Conservation (phyloP, 139 green algal species). For the Chlamydomonas incerta region DNA sequence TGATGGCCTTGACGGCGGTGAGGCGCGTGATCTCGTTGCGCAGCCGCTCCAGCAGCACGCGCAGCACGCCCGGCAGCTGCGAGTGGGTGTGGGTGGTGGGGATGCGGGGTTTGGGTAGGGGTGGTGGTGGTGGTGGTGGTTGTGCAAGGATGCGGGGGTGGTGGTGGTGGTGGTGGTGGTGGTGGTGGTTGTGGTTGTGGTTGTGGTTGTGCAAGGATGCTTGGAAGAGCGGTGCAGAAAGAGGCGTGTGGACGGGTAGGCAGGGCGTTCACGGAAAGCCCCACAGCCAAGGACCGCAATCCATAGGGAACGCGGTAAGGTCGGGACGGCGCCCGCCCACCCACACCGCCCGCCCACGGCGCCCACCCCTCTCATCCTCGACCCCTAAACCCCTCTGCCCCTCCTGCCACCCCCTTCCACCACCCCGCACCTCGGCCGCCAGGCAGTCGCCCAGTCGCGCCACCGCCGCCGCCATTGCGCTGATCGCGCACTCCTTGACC, state of each 20-base stretch:
- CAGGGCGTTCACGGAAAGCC: too few relatives aligned
- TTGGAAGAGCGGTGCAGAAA: too few relatives aligned
- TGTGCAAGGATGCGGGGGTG: too few relatives aligned
- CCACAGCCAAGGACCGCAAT: too few relatives aligned
- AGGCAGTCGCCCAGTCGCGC: constrained; percentile 79
- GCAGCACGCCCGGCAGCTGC: constrained; percentile 56
- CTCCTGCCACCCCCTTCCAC: neutral
- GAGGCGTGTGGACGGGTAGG: too few relatives aligned
- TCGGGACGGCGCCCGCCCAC: too few relatives aligned
- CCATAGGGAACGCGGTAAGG: too few relatives aligned
- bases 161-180: too few relatives aligned
- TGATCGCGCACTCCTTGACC: constrained; percentile 82
- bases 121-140: neutral
- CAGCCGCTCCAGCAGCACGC: constrained; percentile 88
- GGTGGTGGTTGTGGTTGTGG: too few relatives aligned
- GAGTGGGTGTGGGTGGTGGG: neutral
- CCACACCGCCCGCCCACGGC: too few relatives aligned
- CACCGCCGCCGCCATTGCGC: constrained; percentile 69
- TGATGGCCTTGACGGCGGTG: constrained; percentile 85
- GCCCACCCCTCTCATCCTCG: neutral
- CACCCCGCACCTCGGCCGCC: constrained; percentile 56
- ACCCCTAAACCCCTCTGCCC: neutral
- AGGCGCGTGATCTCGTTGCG: constrained; percentile 94
- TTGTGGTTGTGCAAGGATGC: too few relatives aligned
- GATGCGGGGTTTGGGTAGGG: neutral